These are phyloP conservation scores for Coemansia sp. DNA, from an alignment of 192 early-diverging fungal genomes.

Conservation along the genomic window DNA sequence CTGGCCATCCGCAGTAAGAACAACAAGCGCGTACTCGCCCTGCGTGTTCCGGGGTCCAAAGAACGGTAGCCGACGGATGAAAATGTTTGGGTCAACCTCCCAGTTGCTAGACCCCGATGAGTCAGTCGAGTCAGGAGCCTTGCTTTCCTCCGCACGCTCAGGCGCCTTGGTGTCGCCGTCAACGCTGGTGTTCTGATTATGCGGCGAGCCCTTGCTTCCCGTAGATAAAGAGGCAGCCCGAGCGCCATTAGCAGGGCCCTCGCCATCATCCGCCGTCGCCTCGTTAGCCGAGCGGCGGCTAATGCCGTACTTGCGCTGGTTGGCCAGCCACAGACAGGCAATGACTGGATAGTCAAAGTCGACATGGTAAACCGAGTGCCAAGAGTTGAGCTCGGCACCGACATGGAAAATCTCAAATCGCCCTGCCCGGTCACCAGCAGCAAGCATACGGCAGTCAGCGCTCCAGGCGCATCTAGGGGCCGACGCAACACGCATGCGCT, in stretches of 20 bases:
- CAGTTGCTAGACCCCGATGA: conserved; percentile 15
- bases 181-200: background rate
- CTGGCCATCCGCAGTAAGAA: conserved; percentile 50
- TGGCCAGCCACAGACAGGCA: conserved; percentile 49
- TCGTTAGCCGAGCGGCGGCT: conserved; percentile 24
- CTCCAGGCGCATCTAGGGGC: conserved; percentile 53
- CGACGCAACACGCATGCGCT: conserved; percentile 52
- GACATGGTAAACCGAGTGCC: conserved; percentile 46
- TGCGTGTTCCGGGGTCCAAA: conserved; percentile 57
- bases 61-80: conserved; percentile 48
- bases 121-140: background rate
- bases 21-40: conserved; percentile 52
- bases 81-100: conserved; percentile 39
- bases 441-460: conserved; percentile 48
- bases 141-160: background rate
- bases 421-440: conserved; percentile 42
- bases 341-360: conserved; percentile 52
- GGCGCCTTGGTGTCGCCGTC: background rate
- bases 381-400: conserved; percentile 45
- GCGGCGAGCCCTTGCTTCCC: background rate
- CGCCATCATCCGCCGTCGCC: background rate
- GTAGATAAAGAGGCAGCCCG: conserved; percentile 11
- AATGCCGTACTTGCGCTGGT: conserved; percentile 53
- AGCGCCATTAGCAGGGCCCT: background rate
- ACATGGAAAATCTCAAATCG: conserved; percentile 53